Evolutionary conservation across 2,329 filamentous ascomycete species (phyloP), one percentile per base, ranked within the genome.

Genomic region (Colletotrichum sp.): DNA sequence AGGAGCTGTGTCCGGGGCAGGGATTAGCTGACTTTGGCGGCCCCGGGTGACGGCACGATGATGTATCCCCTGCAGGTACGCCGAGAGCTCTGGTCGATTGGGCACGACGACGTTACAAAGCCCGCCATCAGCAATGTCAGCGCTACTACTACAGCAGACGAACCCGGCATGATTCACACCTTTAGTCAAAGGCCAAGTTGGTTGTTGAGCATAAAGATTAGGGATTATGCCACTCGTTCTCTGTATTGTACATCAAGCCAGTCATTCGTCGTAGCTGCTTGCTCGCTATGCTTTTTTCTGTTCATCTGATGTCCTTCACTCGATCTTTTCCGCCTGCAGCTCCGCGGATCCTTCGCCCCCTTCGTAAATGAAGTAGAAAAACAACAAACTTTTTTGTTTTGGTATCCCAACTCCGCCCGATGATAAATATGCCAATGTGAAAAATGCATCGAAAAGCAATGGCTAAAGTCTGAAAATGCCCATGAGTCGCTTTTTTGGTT

Each of bases 61-160:
- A 76, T 75, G 74, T 74, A 76, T 48, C 48, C 66, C 72, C 74
- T 76, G 74, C 74, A 76, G 71, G 71, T 74, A 76, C 74, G n/a
- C 32, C 32, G 9, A 32, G 8, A 75, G 55, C 72, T 68, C 34
- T 43, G 34, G 32, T 26, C 61, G n/a, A 64, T 64, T 64, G 61
- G n/a, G 61, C 30, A 32, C 66, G 24, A 7, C 24, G 26, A 21
- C 4, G 26, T 24, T n/a, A n/a, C 14, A 16, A 36, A 64, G 32
- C 18, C 32, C 28, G 32, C 60, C 60, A 39, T 9, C 9, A 64
- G 24, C 61, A 24, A 34, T 43, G 32, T 16, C n/a, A 39, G 24
- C 14, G 10, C 21, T 30, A 6, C 18, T 21, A 3, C 18, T 10
- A 16, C n/a, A 21, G 34, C 18, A 64, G 7, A 39, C 43, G n/a